A percentile compares a stretch with the other conserved stretches of the same genome.
Conservation (phyloP, 2,329 filamentous ascomycete genomes). For the Ambrosiella xylebori region DNA sequence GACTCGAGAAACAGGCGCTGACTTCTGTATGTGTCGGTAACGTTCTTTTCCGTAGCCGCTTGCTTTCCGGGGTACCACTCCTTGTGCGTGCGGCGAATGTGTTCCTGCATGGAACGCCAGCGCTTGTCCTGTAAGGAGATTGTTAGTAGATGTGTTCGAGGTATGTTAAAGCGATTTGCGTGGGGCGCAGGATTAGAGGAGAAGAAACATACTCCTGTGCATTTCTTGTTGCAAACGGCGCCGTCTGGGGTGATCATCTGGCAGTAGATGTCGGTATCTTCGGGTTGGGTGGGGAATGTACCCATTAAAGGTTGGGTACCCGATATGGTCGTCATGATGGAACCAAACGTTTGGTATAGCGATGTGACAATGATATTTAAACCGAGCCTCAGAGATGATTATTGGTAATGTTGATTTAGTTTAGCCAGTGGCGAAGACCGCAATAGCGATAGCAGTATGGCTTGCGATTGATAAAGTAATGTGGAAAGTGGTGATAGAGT, state of each 20-base stretch:
- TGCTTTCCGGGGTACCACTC: conserved; percentile 97
- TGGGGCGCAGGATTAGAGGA: conserved; percentile 5
- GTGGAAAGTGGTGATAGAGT: too few relatives aligned
- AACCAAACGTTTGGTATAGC: too few relatives aligned
- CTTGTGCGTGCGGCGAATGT: conserved; percentile 90
- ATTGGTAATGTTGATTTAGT: too few relatives aligned
- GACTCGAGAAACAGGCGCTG: conserved; percentile 20
- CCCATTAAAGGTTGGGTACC: neutral
- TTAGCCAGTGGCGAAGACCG: too few relatives aligned
- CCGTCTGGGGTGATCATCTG: neutral
- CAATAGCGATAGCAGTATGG: too few relatives aligned
- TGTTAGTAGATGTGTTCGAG: neutral
- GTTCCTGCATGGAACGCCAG: conserved; percentile 98
- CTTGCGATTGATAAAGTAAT: too few relatives aligned
- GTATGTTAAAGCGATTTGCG: neutral
- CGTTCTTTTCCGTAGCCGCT: conserved; percentile 94
- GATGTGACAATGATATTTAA: too few relatives aligned
- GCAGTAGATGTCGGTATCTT: neutral
- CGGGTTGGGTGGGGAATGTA: neutral
- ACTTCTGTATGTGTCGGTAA: conserved; percentile 84
- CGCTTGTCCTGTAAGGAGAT: conserved; percentile 56
- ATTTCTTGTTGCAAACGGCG: conserved; percentile 85
- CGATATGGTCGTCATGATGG: neutral
- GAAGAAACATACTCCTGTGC: conserved; percentile 70
- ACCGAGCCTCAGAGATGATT: too few relatives aligned